Percentiles rank a stretch among this genome's conserved stretches.
Evolutionary conservation across 2,329 filamentous ascomycete genomes (phyloP).

Genomic region (Fusarium keratoplasticum): DNA sequence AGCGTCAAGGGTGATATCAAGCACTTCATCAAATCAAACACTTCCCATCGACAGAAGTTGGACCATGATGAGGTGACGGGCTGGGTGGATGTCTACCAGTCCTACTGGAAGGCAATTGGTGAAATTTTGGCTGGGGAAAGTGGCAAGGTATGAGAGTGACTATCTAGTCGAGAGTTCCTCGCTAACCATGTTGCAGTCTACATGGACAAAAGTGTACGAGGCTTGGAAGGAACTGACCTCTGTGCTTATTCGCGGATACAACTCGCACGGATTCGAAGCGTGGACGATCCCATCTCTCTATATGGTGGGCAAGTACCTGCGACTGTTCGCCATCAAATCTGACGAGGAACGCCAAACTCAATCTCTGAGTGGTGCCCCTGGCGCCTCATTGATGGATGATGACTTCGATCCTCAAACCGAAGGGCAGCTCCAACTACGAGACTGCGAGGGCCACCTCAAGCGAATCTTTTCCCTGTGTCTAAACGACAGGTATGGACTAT

Average conservation of each 20-base stretch:
- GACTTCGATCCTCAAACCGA: slow-evolving; percentile 82
- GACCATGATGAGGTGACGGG: slow-evolving; percentile 76
- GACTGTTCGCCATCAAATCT: slow-evolving; percentile 90
- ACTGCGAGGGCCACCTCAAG: slow-evolving; percentile 91
- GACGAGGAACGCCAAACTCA: slow-evolving; percentile 72
- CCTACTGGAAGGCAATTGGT: slow-evolving; percentile 85
- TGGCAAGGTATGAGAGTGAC: slow-evolving; percentile 48
- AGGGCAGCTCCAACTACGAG: slow-evolving; percentile 87
- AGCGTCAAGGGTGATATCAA: slow-evolving; percentile 77
- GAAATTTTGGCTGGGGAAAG: slow-evolving; percentile 71
- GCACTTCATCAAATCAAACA: slow-evolving; percentile 75
- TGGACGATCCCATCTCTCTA: slow-evolving; percentile 97
- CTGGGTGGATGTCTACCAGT: slow-evolving; percentile 88
- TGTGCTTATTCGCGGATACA: slow-evolving; percentile 83
- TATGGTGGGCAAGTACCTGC: slow-evolving; percentile 84
- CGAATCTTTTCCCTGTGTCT: slow-evolving; percentile 91
- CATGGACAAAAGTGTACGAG: slow-evolving; percentile 87
- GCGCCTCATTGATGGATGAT: slow-evolving; percentile 72
- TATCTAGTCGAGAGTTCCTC: neutral
- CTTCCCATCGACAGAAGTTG: slow-evolving; percentile 64
- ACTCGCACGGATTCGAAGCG: slow-evolving; percentile 78
- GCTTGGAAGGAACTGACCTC: slow-evolving; percentile 89
- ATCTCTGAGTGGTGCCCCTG: slow-evolving; percentile 52
- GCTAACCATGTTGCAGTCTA: slow-evolving; percentile 54
- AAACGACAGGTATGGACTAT: slow-evolving; percentile 78